These are phyloP conservation scores for Escallonia herrerae DNA, from an alignment of 129 eudicot genomes.

Conservation along the genomic window DNA sequence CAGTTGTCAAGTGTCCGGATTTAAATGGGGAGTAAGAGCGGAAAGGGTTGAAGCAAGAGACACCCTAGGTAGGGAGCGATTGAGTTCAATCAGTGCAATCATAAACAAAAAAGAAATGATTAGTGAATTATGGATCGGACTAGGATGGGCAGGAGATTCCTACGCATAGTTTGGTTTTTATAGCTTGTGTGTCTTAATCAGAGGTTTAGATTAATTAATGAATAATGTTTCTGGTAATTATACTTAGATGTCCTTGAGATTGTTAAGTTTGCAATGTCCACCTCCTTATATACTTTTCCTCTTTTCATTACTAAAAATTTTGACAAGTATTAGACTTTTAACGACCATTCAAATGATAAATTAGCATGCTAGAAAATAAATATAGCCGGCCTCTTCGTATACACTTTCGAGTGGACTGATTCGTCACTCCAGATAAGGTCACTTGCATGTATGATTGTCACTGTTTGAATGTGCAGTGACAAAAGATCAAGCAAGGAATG, in stretches of 20 bases:
- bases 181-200: not conserved
- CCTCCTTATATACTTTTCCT: not conserved
- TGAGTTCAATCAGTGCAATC: not conserved
- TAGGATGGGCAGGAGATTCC: not conserved
- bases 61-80: not conserved
- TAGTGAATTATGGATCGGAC: not conserved
- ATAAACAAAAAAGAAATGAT: not conserved
- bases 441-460: too few relatives aligned
- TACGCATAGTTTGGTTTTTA: not conserved
- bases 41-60: conserved; percentile 9
- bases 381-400: not conserved
- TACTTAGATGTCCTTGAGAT: not conserved
- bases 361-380: not conserved
- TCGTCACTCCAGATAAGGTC: too few relatives aligned
- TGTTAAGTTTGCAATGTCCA: not conserved
- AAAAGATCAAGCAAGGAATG: too few relatives aligned
- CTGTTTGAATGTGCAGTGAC: too few relatives aligned
- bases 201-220: not conserved
- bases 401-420: too few relatives aligned
- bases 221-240: not conserved
- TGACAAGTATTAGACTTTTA: not conserved
- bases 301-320: not conserved
- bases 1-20: too few relatives aligned
- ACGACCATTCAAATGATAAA: not conserved
- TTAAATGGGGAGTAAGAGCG: not conserved